A percentile compares a stretch with the other conserved stretches of the same genome.
phyloP scores from a whole-genome alignment of 768 basidiomycete genomes.

The Cystobasidium tubakii region DNA sequence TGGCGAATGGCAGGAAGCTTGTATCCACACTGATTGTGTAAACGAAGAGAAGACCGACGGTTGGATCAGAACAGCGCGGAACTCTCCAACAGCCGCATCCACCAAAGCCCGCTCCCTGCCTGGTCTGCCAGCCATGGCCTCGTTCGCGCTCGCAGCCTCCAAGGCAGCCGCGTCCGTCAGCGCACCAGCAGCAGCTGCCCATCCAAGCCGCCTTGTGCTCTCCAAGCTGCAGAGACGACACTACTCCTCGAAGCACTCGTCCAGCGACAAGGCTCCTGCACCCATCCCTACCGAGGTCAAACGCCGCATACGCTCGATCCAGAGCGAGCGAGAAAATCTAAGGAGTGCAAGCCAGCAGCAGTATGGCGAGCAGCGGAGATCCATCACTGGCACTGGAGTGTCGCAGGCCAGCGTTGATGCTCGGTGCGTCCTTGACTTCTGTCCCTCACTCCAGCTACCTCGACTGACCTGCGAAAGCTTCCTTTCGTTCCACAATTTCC shows the following conservation, averaged over 20 bases:
- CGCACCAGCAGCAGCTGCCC: not conserved
- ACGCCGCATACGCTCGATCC: conserved; percentile 22
- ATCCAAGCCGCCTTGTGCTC: not conserved
- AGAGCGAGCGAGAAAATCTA: conserved; percentile 18
- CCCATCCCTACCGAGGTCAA: conserved; percentile 27
- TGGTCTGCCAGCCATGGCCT: not conserved
- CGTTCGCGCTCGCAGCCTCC: not conserved
- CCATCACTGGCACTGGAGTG: conserved; percentile 24
- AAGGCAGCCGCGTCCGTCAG: not conserved
- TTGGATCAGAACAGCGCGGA: no score
- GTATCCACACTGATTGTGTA: not conserved
- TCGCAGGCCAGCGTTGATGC: conserved; percentile 22
- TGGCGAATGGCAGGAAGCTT: not conserved
- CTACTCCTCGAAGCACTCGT: not conserved
- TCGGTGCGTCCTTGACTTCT: conserved; percentile 6
- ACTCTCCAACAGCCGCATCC: no score
- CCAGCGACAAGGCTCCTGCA: not conserved
- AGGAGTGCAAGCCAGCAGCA: not conserved
- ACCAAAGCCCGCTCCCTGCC: not conserved
- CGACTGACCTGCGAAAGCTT: conserved; percentile 1
- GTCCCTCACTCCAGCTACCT: not conserved
- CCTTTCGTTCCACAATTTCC: not conserved
- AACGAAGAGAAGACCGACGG: no score
- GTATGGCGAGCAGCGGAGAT: conserved; percentile 6
- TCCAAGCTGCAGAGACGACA: conserved; percentile 1